Conservation (phyloP, 106 monocot species). For the Phalaenopsis aphrodite region DNA sequence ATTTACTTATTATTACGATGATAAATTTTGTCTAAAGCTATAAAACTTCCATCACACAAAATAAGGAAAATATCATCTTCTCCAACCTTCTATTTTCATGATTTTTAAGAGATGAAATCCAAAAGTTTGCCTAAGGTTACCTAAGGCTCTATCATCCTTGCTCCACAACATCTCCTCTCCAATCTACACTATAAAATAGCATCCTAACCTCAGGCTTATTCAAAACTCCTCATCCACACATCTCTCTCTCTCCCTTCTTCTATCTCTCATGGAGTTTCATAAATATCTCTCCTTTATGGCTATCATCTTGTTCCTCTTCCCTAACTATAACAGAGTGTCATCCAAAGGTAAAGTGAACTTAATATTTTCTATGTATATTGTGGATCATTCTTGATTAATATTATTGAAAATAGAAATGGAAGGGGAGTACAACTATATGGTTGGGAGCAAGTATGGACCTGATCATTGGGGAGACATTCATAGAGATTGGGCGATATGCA, state of each 20-base stretch:
- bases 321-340: not conserved
- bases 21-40: no score
- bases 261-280: not conserved
- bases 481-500: slow-evolving; percentile 2
- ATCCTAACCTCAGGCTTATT: not conserved
- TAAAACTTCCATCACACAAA: no score
- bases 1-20: no score
- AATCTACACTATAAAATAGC: not conserved
- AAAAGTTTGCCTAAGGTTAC: no score
- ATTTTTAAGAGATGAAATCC: no score
- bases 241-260: not conserved
- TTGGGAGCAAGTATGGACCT: not conserved
- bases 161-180: no score
- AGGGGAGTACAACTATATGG: not conserved
- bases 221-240: not conserved
- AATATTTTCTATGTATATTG: not conserved
- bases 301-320: not conserved
- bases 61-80: no score
- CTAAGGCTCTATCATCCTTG: no score
- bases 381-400: not conserved
- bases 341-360: not conserved
- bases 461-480: slow-evolving; percentile 1
- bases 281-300: not conserved
- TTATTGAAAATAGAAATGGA: not conserved
- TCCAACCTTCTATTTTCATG: no score